Evolutionary conservation across 495 filamentous ascomycete genomes (phyloP).

Genomic region (Aspergillus wentii): DNA sequence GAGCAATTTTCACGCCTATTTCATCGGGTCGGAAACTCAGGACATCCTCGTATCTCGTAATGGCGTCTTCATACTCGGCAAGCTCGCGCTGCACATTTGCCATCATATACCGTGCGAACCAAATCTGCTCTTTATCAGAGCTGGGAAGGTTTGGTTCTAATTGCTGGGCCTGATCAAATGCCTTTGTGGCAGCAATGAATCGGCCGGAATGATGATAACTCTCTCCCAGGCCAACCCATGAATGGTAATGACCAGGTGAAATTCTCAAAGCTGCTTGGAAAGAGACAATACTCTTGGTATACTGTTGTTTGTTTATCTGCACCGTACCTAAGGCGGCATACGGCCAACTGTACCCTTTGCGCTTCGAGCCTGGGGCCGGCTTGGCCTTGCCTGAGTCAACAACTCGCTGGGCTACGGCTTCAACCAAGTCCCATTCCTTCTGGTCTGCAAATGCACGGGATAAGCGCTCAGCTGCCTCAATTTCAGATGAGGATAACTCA

Average conservation of each 20-base stretch:
- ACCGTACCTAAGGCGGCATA: constrained; percentile 95
- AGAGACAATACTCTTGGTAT: constrained; percentile 76
- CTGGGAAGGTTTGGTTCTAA: constrained; percentile 46
- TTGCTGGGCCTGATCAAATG: constrained; percentile 74
- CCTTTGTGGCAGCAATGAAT: constrained; percentile 88
- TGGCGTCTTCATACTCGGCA: constrained; percentile 80
- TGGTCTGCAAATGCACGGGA: constrained; percentile 80
- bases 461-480: constrained; percentile 82
- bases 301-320: constrained; percentile 92
- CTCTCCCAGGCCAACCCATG: constrained; percentile 93
- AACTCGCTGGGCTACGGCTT: constrained; percentile 84
- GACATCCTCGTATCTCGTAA: constrained; percentile 68
- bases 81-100: constrained; percentile 91
- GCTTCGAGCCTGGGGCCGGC: constrained; percentile 85
- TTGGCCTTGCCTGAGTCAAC: constrained; percentile 88
- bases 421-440: constrained; percentile 93
- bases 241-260: constrained; percentile 80
- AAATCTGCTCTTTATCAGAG: constrained; percentile 57
- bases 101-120: constrained; percentile 97
- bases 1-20: constrained; percentile 77
- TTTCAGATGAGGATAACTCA: constrained; percentile 83
- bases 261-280: constrained; percentile 89
- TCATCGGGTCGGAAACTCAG: constrained; percentile 62
- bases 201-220: constrained; percentile 91
- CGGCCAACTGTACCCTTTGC: constrained; percentile 90